Base-by-base conservation (phyloP, 2,329 filamentous ascomycete genomes). In the Alternaria conjuncta region DNA sequence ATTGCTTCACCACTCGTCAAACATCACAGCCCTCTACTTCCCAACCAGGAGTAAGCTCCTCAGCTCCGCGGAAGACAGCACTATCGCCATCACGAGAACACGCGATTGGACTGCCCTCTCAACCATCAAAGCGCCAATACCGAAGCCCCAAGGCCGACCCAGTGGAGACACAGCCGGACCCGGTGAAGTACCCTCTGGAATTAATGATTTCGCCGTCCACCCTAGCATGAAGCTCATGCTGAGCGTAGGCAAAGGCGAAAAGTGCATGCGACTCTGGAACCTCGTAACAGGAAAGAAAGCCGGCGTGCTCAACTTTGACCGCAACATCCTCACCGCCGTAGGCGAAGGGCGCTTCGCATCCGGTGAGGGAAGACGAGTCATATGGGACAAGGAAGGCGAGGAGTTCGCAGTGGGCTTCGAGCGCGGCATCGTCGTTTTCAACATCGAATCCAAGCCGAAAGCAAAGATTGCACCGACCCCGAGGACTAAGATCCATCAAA, bases 161-260 rank as follows among this genome's bases (percentile, higher is more conserved):
- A 95, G 90, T 71, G 95, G 95, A 63, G 95, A 97, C 79, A 98
- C 95, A 18, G 93, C 94, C 8, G 90, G 91, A 3, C 87, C 90
- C 11, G 94, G 93, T 18, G 92, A 89, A 51, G 88, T 91, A 25
- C 94, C 94, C 0, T 88, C 90, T n/a, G 96, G 96, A 18, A 89
- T 98, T 70, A 98, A 97, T 78, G 92, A 94, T 78, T 97, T 99
- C 79, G 93, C 95, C 3, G 91, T 99, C 25, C 96, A 99, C 78
- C 95, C 96, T 0, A 96, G 92, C 79, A 93, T 97, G 87, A 98
- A 97, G 82, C 84, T 99, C 55, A 97, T 98, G 92, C 89, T 99
- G 64, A 96, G 89, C 71, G 94, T 98, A 9, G 91, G 93, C 70
- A 93, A 91, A 73, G 94, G 94, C 68, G 96, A 99, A 83, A 90